These are phyloP conservation scores for Guyanaporus albipodus DNA, from an alignment of 768 basidiomycete species.

Conservation along the genomic window DNA sequence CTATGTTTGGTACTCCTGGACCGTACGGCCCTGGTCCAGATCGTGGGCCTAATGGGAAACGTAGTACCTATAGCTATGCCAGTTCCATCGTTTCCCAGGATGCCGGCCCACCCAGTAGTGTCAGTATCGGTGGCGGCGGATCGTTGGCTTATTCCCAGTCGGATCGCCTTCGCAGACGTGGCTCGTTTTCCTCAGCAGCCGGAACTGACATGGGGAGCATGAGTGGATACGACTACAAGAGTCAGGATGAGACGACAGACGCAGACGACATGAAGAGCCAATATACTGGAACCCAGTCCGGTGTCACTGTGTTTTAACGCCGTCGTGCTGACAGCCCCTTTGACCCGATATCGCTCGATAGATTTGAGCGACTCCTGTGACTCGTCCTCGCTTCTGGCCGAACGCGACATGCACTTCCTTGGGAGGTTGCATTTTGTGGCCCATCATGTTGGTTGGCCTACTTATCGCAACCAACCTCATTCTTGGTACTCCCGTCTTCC, in stretches of 20 bases:
- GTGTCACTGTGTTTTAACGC: conserved; percentile 76
- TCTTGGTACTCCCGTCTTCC: conserved; percentile 3
- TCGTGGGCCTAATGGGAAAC: conserved; percentile 59
- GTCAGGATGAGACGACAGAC: conserved; percentile 78
- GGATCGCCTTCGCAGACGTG: conserved; percentile 74
- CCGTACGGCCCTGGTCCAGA: conserved; percentile 67
- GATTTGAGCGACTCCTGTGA: conserved; percentile 12
- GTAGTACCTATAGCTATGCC: conserved; percentile 78
- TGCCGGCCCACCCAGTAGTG: conserved; percentile 54
- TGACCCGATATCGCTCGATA: conserved; percentile 9
- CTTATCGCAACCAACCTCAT: conserved; percentile 15
- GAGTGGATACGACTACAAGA: conserved; percentile 81
- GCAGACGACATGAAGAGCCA: conserved; percentile 87
- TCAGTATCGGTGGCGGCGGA: conserved; percentile 55
- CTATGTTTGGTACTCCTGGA: conserved; percentile 70
- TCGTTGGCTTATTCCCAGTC: conserved; percentile 86
- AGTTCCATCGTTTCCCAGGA: conserved; percentile 94
- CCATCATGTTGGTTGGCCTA: conserved; percentile 9
- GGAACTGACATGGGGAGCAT: conserved; percentile 77
- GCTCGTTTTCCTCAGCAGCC: conserved; percentile 73
- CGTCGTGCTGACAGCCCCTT: conserved; percentile 2
- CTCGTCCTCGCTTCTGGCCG: conserved; percentile 3
- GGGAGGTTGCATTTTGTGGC: conserved; percentile 6
- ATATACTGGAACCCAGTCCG: conserved; percentile 80
- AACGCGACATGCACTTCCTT: conserved; percentile 8